These are phyloP conservation scores for Cyclotella cryptica DNA, from an alignment of 108 stramenopile genomes.

Conservation along the genomic window DNA sequence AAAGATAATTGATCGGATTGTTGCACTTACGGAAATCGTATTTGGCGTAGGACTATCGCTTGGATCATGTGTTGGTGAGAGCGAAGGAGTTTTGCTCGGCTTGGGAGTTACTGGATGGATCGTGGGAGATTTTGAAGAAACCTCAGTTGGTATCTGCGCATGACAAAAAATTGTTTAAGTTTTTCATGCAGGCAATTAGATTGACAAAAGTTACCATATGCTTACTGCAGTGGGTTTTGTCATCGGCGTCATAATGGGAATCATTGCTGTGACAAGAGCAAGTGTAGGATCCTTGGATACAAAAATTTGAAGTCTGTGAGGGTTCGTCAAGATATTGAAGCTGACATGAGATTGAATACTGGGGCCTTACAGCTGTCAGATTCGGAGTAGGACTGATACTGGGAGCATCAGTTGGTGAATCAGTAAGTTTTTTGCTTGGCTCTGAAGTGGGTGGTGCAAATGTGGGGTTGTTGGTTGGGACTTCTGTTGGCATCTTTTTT, in stretches of 20 bases:
- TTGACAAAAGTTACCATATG: neutral
- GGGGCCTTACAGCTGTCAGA: neutral
- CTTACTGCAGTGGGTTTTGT: neutral
- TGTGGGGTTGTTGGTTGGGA: neutral
- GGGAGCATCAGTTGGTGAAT: neutral
- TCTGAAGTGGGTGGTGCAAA: neutral
- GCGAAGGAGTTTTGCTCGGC: neutral
- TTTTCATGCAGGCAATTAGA: neutral
- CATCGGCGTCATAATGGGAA: neutral
- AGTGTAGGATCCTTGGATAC: neutral
- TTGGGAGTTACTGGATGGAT: neutral
- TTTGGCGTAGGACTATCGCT: neutral
- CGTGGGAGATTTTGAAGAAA: neutral
- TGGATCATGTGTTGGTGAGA: neutral
- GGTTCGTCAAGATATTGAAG: neutral
- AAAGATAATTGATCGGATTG: neutral
- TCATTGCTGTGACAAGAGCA: neutral
- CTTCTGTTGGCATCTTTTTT: neutral
- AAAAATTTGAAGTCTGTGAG: neutral
- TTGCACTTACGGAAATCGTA: neutral
- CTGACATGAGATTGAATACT: neutral
- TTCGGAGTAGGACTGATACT: neutral
- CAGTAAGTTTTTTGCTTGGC: conserved; percentile 5
- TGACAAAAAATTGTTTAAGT: neutral
- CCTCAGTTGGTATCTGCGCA: neutral